Conservation (phyloP, 768 basidiomycete genomes). For the Hirschioporus abietinus region DNA sequence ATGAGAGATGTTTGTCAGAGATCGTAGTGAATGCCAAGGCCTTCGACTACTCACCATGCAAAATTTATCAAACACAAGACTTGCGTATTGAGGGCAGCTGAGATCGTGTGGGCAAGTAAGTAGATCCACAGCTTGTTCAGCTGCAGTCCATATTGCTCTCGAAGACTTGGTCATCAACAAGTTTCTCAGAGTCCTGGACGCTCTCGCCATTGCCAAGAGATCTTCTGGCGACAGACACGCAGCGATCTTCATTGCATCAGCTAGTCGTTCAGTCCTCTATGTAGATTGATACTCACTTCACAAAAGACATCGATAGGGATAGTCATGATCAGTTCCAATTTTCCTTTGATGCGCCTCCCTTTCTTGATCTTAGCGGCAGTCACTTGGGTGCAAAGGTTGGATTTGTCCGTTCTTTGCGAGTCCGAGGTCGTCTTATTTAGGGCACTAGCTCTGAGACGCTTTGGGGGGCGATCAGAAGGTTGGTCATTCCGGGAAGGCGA, state of each 20-base stretch:
- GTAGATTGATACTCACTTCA: not conserved
- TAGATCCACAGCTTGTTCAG: not conserved
- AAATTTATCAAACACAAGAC: not conserved
- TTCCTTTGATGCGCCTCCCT: too few relatives aligned
- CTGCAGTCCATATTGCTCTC: not conserved
- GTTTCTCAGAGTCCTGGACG: not conserved
- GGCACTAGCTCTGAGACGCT: too few relatives aligned
- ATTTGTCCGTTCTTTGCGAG: too few relatives aligned
- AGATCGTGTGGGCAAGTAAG: not conserved
- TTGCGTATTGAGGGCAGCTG: not conserved
- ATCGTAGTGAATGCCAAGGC: not conserved
- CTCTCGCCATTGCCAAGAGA: not conserved
- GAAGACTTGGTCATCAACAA: not conserved
- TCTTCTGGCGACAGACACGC: not conserved
- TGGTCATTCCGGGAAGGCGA: too few relatives aligned
- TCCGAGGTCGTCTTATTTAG: too few relatives aligned
- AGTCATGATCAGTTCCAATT: not conserved
- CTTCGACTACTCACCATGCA: not conserved
- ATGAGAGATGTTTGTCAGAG: not conserved
- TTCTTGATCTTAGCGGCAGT: too few relatives aligned
- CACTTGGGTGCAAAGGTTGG: too few relatives aligned
- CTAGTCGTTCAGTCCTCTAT: not conserved
- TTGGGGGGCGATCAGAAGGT: too few relatives aligned
- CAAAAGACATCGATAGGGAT: not conserved
- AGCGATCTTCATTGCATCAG: not conserved